Base-by-base conservation (phyloP, 192 early-diverging fungal species). In the Linnemannia hyalina region DNA sequence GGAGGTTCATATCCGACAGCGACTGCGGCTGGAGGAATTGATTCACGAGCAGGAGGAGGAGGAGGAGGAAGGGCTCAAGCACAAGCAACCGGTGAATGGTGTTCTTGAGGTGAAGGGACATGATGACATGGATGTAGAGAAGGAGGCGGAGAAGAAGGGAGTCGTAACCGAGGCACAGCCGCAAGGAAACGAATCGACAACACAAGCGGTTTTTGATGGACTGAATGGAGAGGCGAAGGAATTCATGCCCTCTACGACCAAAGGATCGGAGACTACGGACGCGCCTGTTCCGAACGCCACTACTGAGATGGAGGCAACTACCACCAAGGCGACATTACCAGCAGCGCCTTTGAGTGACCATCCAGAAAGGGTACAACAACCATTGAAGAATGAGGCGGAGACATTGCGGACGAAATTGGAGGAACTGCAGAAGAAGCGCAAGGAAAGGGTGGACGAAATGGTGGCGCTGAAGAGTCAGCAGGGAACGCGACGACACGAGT, bases 401-500 rank as follows among this genome's bases (percentile, higher is more conserved):
- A 18, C 41, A 7, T 68, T 80, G 32, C 76, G 73, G 18, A 22
- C 38, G 29, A 70, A 78, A 74, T 47, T 86, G 22, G 52, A 18
- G 26, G 46, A 41, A 15, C 35, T 86, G 42, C 84, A 86, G 52
- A 40, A 73, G 36, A 75, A 52, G 35, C 81, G 70, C 9, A 80
- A 90, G 52, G 85, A 89, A 4, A 74, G 78, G 9, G 81, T 81
- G 8, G 80, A 74, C 22, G 32, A 89, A 41, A 69, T 74, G 13
- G 29, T 71, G 1, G 73, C 86, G 35, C 29, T 85, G 38, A 72
- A 79, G 38, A 71, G 77, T 22, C 54, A 83, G 10, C 80, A 89
- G 42, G 69, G 68, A 38, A 80, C 68, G 80, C 89, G 88, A 42
- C 90, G 91, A 63, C 82, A 93, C 26, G 88, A 92, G 20, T 96